Conservation (phyloP, 441 rosid genomes). For the Geranium incanum region DNA sequence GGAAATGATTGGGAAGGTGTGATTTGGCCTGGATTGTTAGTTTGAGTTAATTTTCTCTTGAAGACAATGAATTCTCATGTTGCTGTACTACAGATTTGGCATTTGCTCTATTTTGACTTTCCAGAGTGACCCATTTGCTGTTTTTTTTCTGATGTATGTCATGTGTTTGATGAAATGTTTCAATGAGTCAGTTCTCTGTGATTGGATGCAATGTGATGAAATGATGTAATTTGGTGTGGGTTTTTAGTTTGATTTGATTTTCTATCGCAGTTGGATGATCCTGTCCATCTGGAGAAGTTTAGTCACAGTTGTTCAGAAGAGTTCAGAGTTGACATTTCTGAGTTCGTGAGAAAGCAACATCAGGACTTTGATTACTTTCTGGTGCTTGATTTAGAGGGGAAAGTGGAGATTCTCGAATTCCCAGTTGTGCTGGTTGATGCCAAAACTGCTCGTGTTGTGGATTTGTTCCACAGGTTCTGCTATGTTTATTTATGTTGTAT, state of each 20-base stretch:
- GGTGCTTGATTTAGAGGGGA: constrained; percentile 90
- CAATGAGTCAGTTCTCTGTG: constrained; percentile 7
- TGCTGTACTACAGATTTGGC: too few relatives aligned
- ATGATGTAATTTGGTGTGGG: neutral
- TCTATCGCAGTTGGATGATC: constrained; percentile 60
- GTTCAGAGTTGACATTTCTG: constrained; percentile 43
- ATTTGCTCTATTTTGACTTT: neutral
- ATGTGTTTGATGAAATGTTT: constrained; percentile 11
- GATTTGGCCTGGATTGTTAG: neutral
- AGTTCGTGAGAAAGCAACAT: constrained; percentile 31
- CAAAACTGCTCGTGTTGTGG: constrained; percentile 50
- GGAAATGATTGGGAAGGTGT: neutral
- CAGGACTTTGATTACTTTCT: constrained; percentile 63
- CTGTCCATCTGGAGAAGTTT: constrained; percentile 57
- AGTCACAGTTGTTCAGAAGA: constrained; percentile 58
- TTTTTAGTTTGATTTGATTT: constrained; percentile 16
- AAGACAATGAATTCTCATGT: too few relatives aligned
- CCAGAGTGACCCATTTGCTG: neutral
- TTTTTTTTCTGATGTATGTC: neutral
- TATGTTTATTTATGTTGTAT: constrained; percentile 10
- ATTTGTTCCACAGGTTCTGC: constrained; percentile 77
- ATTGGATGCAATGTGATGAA: neutral
- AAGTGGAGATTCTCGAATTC: constrained; percentile 87
- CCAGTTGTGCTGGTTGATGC: constrained; percentile 70
- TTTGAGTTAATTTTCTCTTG: too few relatives aligned